Evolutionary conservation across 1,139 yeast species (phyloP).

Genomic region (Candida labiduridarum): DNA sequence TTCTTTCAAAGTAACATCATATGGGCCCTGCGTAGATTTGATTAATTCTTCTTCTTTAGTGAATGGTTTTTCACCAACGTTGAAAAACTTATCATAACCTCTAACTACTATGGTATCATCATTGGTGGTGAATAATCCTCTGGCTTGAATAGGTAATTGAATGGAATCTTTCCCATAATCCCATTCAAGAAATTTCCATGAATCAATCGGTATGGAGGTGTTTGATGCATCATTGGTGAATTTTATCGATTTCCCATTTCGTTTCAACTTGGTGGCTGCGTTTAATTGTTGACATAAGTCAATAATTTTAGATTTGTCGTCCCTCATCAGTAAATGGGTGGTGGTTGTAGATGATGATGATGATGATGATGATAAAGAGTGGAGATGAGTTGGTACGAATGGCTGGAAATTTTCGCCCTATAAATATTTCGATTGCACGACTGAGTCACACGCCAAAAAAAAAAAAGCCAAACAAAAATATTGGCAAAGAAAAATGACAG

Average conservation of each 20-base stretch:
- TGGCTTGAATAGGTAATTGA: constrained; percentile 68
- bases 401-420: neutral
- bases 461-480: neutral
- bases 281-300: constrained; percentile 19
- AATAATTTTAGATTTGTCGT: constrained; percentile 17
- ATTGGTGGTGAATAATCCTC: constrained; percentile 76
- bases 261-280: constrained; percentile 22
- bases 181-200: constrained; percentile 91
- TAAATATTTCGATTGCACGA: no score
- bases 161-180: constrained; percentile 64
- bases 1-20: constrained; percentile 78
- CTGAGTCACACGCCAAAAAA: no score
- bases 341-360: neutral
- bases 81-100: constrained; percentile 96
- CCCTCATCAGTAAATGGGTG: constrained; percentile 9
- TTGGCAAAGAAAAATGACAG: neutral
- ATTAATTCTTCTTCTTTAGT: constrained; percentile 55
- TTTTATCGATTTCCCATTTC: constrained; percentile 27
- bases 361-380: neutral
- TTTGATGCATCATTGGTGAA: constrained; percentile 21
- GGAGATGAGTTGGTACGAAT: neutral
- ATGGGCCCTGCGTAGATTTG: constrained; percentile 68
- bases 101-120: constrained; percentile 62
- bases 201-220: constrained; percentile 20
- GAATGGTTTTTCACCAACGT: constrained; percentile 60